Evolutionary conservation across 768 basidiomycete genomes (phyloP).

Genomic region (Tylopilus subfusipes): DNA sequence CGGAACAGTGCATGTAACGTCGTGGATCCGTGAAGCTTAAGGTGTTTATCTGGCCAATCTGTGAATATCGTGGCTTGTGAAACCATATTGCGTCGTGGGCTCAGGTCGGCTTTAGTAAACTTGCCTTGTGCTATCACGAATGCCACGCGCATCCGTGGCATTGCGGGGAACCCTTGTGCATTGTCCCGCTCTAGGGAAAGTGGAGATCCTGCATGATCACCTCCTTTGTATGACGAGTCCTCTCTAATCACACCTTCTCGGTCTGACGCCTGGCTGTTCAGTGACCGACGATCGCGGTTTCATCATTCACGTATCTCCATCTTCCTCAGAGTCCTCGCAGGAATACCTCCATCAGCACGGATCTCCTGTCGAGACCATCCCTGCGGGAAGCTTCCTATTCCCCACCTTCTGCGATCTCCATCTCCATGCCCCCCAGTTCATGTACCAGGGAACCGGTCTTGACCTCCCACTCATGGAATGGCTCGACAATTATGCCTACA

Average conservation of each 20-base stretch:
- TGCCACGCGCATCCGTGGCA: slow-evolving; percentile 12
- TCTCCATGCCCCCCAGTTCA: slow-evolving; percentile 84
- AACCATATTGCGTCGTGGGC: not conserved
- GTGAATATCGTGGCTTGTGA: not conserved
- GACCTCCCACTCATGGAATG: slow-evolving; percentile 83
- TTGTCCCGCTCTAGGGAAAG: slow-evolving; percentile 46
- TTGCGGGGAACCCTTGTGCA: slow-evolving; percentile 57
- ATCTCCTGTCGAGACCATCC: slow-evolving; percentile 33
- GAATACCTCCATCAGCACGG: slow-evolving; percentile 25
- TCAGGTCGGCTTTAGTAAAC: not conserved
- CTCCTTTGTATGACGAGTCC: slow-evolving; percentile 42
- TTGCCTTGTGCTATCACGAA: slow-evolving; percentile 2
- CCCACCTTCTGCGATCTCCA: slow-evolving; percentile 83
- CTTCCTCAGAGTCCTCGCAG: slow-evolving; percentile 34
- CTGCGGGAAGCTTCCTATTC: slow-evolving; percentile 60
- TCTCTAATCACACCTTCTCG: not conserved
- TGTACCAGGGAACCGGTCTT: slow-evolving; percentile 84
- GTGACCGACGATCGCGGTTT: slow-evolving; percentile 40
- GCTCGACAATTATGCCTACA: slow-evolving; percentile 79
- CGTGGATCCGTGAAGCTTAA: slow-evolving; percentile 17
- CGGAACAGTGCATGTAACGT: slow-evolving; percentile 36
- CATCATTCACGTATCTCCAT: slow-evolving; percentile 48
- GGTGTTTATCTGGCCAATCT: too few species aligned
- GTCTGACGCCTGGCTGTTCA: slow-evolving; percentile 15
- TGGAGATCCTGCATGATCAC: slow-evolving; percentile 56